These are phyloP conservation scores for Fraxinus floribunda DNA, from an alignment of 305 asterid genomes.

Conservation along the genomic window DNA sequence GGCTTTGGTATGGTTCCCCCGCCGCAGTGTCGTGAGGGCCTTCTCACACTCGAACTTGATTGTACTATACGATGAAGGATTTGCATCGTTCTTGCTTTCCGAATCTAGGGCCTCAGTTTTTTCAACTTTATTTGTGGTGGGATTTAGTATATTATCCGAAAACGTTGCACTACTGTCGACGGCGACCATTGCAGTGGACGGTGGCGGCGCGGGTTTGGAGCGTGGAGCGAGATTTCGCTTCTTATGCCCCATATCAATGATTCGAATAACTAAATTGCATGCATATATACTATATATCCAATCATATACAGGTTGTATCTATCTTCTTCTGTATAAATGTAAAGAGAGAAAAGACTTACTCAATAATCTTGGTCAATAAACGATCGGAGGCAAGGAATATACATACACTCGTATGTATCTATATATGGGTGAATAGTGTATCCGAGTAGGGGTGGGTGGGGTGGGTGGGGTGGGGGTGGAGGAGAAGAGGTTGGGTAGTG, in stretches of 20 bases:
- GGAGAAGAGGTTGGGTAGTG: constrained; percentile 10
- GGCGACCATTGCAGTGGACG: constrained; percentile 20
- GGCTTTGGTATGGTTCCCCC: constrained; percentile 77
- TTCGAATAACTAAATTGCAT: constrained; percentile 42
- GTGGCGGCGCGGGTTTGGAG: constrained; percentile 48
- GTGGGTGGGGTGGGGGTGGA: background rate
- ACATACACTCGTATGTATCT: background rate
- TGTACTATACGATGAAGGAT: constrained; percentile 34
- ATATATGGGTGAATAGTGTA: background rate
- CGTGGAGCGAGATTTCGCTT: constrained; percentile 72
- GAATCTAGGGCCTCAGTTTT: constrained; percentile 26
- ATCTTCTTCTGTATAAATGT: constrained; percentile 13
- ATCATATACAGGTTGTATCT: constrained; percentile 9
- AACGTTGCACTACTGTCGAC: constrained; percentile 20
- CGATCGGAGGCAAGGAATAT: constrained; percentile 21
- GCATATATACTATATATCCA: constrained; percentile 32
- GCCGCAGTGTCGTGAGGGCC: constrained; percentile 61
- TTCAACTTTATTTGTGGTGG: constrained; percentile 16
- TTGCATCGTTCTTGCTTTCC: constrained; percentile 27
- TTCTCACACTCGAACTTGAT: constrained; percentile 69
- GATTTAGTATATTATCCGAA: constrained; percentile 26
- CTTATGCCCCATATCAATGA: constrained; percentile 73
- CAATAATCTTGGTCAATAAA: constrained; percentile 17
- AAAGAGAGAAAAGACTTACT: constrained; percentile 29
- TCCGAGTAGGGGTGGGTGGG: constrained; percentile 11